Evolutionary conservation across 108 stramenopile genomes (phyloP).

Genomic region (Cyclotella baltica): DNA sequence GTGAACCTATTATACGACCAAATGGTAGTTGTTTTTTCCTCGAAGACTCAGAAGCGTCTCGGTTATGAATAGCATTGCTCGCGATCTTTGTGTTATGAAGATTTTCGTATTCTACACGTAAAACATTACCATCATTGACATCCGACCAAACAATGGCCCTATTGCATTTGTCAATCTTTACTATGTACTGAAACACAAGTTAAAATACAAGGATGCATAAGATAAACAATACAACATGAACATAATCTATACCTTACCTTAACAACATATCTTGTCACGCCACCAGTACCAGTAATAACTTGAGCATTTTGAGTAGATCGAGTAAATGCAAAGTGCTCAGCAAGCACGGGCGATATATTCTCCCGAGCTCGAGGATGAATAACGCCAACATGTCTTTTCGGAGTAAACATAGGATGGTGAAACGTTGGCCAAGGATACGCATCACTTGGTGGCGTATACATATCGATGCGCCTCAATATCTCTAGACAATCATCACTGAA

Average conservation of each 20-base stretch:
- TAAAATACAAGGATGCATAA: not conserved
- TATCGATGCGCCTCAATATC: not conserved
- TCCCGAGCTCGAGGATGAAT: not conserved
- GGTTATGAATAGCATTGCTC: conserved; percentile 10
- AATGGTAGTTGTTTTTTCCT: not conserved
- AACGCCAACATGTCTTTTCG: conserved; percentile 7
- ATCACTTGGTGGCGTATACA: not conserved
- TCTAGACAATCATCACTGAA: conserved; percentile 1
- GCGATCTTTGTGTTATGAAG: conserved; percentile 35
- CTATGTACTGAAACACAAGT: conserved; percentile 5
- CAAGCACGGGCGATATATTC: conserved; percentile 21
- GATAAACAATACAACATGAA: no score
- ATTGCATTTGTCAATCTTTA: conserved; percentile 24
- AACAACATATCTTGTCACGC: conserved; percentile 28
- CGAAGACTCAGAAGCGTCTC: conserved; percentile 5
- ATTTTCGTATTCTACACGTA: not conserved
- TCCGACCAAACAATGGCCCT: not conserved
- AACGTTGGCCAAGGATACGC: not conserved
- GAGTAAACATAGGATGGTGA: conserved; percentile 2
- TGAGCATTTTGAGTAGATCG: conserved; percentile 32
- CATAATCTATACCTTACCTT: not conserved
- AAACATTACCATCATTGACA: not conserved
- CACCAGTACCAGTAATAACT: conserved; percentile 12
- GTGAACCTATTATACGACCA: not conserved
- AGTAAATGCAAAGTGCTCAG: conserved; percentile 1